Evolutionary conservation across 371 early-diverging fungal genomes (phyloP).

Genomic region (Rhizomucor pusillus): DNA sequence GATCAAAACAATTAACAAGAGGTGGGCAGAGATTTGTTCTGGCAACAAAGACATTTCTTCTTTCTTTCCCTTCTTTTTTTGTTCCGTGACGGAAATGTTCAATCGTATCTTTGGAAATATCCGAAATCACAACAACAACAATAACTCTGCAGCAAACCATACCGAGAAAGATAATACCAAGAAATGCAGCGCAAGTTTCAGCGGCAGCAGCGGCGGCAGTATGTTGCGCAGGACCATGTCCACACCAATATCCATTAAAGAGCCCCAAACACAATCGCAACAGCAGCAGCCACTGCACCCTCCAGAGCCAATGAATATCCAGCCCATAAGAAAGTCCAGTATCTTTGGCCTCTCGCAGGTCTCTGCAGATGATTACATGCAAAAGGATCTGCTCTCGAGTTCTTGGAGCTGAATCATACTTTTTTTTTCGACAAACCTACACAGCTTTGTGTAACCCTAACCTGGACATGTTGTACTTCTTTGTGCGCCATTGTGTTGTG

Average conservation of each 20-base stretch:
- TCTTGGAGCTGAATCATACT: conserved; percentile 19
- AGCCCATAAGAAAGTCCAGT: not conserved
- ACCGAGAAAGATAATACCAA: not conserved
- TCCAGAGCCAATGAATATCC: conserved; percentile 4
- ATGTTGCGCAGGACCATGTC: no score
- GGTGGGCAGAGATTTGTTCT: no score
- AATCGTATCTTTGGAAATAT: not conserved
- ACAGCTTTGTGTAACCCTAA: conserved; percentile 22
- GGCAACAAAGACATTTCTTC: not conserved
- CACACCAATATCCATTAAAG: no score
- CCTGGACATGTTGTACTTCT: conserved; percentile 11
- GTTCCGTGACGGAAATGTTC: not conserved
- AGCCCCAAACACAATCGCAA: not conserved
- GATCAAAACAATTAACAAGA: no score
- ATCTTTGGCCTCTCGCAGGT: conserved; percentile 26
- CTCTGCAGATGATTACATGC: conserved; percentile 35
- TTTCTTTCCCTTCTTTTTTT: not conserved
- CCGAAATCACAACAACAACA: not conserved
- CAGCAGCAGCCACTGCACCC: not conserved
- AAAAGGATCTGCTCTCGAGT: conserved; percentile 30
- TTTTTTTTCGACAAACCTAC: conserved; percentile 20
- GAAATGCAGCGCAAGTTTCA: not conserved
- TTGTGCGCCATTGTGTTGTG: conserved; percentile 1
- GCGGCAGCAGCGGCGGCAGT: conserved; percentile 3
- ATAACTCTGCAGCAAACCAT: no score